Base-by-base conservation (phyloP, 306 rosid genomes). In the Vachellia pachyceras region DNA sequence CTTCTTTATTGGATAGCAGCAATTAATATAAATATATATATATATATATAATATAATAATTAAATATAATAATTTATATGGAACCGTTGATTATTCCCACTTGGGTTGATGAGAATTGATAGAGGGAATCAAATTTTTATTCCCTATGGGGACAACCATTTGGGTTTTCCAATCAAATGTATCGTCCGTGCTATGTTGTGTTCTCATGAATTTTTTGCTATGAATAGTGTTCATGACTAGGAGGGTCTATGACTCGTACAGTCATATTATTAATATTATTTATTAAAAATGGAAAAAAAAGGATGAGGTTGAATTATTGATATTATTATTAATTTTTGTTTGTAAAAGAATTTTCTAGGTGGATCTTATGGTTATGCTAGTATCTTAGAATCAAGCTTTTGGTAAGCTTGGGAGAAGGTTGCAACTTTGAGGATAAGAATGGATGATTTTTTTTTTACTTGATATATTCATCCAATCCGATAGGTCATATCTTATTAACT, bases 111-210 rank as follows among this genome's bases (percentile, higher is more conserved):
- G 46, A 18, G 41, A 37, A 41, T 50, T 68, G 73, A 68, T 68
- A 5, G 12, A 11, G 13, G 73, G 73, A 69, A 69, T 69, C 47
- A 79, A 78, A 52, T 2, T 10, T 14, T 25, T n/a, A 75, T 75
- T 65, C 23, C 7, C 1, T 11, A 17, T 13, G 79, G 72, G 52
- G 70, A 75, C 63, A 82, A 79, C 64, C 79, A 78, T 60, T 45
- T 41, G 68, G 70, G 76, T 41, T 64, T 85, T 75, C 50, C 65
- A 82, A 69, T 73, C 39, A 39, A 50, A 68, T 55, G 79, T 83
- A 76, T 77, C 29, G 36, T 71, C 3, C 60, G 64, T 77, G 77
- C 73, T 9, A 23, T 18, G n/a, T n/a, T n/a, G n/a, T n/a, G n/a
- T n/a, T n/a, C n/a, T n/a, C n/a, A n/a, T n/a, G n/a, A n/a, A n/a